Evolutionary conservation across 352 stramenopile genomes (phyloP).

Genomic region (Phytophthora tentaculata): DNA sequence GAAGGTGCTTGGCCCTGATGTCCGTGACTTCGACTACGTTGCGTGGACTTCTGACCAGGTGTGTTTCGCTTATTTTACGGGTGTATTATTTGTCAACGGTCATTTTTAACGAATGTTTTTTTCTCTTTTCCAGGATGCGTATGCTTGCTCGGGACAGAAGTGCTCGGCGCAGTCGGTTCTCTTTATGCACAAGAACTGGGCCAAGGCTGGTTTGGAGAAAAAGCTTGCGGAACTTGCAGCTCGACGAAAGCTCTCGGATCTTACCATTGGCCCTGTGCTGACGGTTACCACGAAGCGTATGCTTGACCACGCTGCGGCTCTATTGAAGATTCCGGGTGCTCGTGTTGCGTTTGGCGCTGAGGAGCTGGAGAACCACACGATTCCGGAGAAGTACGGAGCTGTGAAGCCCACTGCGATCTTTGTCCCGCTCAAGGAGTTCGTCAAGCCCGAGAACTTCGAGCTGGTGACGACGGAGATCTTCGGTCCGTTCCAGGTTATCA

Average conservation of each 20-base stretch:
- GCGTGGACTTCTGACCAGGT: conserved; percentile 97
- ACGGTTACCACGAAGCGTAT: conserved; percentile 97
- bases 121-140: conserved; percentile 87
- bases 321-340: conserved; percentile 94
- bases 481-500: conserved; percentile 98
- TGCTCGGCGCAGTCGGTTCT: conserved; percentile 98
- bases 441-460: conserved; percentile 95
- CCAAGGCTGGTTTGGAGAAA: conserved; percentile 90
- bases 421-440: conserved; percentile 95
- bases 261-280: conserved; percentile 97
- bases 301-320: conserved; percentile 91
- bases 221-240: conserved; percentile 92
- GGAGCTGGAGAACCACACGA: conserved; percentile 92
- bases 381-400: conserved; percentile 95
- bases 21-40: conserved; percentile 97
- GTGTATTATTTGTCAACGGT: neutral
- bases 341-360: conserved; percentile 96
- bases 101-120: conserved; percentile 11
- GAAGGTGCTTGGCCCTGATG: conserved; percentile 97
- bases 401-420: conserved; percentile 98
- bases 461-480: conserved; percentile 98
- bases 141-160: conserved; percentile 98
- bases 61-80: conserved; percentile 1
- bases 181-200: conserved; percentile 99
- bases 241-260: conserved; percentile 91